These are phyloP conservation scores for Kodamaea kaohsiungensis DNA, from an alignment of 805 yeast species.

Conservation along the genomic window DNA sequence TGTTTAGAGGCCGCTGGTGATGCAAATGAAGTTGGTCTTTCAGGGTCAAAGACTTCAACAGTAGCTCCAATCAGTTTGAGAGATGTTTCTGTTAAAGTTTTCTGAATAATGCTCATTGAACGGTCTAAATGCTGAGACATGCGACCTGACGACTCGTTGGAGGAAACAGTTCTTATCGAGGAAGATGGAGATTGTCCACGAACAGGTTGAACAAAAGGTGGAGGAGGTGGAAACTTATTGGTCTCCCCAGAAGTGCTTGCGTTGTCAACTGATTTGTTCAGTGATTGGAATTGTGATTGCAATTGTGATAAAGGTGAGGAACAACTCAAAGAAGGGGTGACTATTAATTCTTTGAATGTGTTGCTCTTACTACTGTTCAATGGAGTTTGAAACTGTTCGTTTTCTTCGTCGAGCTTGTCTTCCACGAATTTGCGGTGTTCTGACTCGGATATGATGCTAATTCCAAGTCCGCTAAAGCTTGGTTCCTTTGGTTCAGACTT, in stretches of 20 bases:
- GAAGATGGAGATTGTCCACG: constrained; percentile 1
- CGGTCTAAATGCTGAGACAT: constrained; percentile 6
- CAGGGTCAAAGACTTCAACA: constrained; percentile 6
- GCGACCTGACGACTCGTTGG: constrained; percentile 10
- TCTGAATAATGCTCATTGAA: constrained; percentile 13
- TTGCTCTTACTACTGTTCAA: constrained; percentile 10
- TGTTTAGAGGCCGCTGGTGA: constrained; percentile 1
- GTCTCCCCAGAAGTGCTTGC: neutral
- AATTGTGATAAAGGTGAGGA: constrained; percentile 17
- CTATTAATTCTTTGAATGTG: constrained; percentile 16
- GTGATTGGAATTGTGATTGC: constrained; percentile 13
- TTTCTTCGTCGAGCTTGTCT: neutral
- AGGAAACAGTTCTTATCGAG: constrained; percentile 2
- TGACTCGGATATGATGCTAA: constrained; percentile 22
- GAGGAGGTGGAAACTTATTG: neutral
- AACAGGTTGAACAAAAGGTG: neutral
- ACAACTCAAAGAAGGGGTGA: constrained; percentile 14
- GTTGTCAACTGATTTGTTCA: neutral
- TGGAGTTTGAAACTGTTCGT: constrained; percentile 7
- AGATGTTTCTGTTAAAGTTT: constrained; percentile 14
- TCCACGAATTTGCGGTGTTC: constrained; percentile 11
- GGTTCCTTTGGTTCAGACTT: constrained; percentile 12
- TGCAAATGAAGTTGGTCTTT: neutral
- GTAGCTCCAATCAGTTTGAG: constrained; percentile 6
- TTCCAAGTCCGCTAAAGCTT: constrained; percentile 36